Conservation (phyloP, 768 basidiomycete genomes). For the Mycena venus region DNA sequence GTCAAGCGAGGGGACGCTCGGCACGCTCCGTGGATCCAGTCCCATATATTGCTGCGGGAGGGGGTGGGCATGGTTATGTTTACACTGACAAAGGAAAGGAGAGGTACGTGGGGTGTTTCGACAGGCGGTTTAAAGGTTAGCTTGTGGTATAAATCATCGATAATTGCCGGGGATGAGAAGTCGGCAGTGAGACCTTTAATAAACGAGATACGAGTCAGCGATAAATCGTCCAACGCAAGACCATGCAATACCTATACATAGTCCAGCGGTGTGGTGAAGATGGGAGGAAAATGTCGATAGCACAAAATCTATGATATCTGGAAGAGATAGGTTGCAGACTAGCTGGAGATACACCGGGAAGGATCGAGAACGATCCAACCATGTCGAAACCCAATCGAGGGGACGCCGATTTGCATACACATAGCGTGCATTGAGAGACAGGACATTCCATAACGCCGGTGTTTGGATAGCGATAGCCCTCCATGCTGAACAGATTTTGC, state of each 20-base stretch:
- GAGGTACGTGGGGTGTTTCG: background rate
- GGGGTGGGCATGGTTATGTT: constrained; percentile 19
- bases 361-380: constrained; percentile 27
- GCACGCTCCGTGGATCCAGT: constrained; percentile 19
- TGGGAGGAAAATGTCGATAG: constrained; percentile 8
- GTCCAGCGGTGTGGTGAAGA: constrained; percentile 13
- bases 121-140: background rate
- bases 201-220: background rate
- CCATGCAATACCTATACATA: constrained; percentile 1
- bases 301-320: background rate
- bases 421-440: background rate
- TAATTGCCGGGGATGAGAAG: background rate
- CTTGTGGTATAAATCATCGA: background rate
- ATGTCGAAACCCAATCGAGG: constrained; percentile 22
- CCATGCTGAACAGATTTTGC: constrained; percentile 21
- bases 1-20: constrained; percentile 12
- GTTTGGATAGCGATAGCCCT: constrained; percentile 20
- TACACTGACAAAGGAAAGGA: background rate
- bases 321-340: background rate
- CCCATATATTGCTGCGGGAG: background rate
- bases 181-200: background rate
- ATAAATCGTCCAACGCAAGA: too few relatives aligned
- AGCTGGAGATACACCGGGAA: constrained; percentile 20
- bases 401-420: background rate
- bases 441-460: constrained; percentile 20